Conservation (phyloP, 169 alveolate genomes). For the Cryptosporidium bovis region DNA sequence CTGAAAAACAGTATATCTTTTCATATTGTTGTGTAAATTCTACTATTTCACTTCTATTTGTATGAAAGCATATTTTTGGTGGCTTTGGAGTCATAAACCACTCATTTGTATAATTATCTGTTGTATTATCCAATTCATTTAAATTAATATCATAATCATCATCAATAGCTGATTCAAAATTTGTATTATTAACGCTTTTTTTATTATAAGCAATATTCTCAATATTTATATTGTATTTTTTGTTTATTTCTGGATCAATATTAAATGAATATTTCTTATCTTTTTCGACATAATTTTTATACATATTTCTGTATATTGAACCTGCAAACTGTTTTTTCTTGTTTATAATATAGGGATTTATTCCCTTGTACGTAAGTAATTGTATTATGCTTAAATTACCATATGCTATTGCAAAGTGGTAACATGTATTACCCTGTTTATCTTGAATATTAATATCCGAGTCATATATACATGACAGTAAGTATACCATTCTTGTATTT, state of each 20-base stretch:
- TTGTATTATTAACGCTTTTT: neutral
- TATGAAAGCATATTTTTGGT: constrained; percentile 43
- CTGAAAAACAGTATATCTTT: constrained; percentile 50
- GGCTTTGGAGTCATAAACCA: constrained; percentile 66
- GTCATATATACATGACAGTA: constrained; percentile 81
- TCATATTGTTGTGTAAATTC: constrained; percentile 70
- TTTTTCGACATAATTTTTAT: constrained; percentile 4
- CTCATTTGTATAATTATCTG: neutral
- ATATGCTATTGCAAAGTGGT: constrained; percentile 80
- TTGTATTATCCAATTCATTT: neutral
- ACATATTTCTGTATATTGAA: constrained; percentile 25
- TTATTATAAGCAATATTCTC: neutral
- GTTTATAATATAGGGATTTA: constrained; percentile 47
- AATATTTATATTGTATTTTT: neutral
- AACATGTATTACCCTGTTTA: constrained; percentile 83
- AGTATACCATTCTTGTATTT: constrained; percentile 80
- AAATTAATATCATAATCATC: constrained; percentile 10
- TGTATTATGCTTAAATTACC: constrained; percentile 51
- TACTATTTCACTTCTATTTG: constrained; percentile 25
- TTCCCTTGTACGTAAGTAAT: constrained; percentile 52
- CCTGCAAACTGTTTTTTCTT: constrained; percentile 60
- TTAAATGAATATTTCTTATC: constrained; percentile 1
- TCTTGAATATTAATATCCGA: constrained; percentile 84
- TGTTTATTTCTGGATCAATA: neutral
- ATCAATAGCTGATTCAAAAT: neutral